Evolutionary conservation across 1,139 yeast species (phyloP), one percentile per base, ranked within the genome.

Genomic region (Yamadazyma atlantica): DNA sequence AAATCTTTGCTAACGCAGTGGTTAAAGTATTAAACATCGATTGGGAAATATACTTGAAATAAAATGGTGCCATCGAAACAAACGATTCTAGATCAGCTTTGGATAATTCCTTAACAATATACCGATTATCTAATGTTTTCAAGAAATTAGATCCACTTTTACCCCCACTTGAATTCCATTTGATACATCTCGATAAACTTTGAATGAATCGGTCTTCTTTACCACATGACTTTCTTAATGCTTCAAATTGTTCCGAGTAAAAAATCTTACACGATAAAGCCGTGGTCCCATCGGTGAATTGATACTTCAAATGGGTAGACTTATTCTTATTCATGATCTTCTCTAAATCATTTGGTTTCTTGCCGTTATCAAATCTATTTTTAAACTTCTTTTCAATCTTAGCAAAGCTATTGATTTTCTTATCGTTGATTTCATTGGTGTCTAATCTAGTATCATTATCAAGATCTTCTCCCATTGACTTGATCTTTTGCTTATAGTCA

Each of bases 161-260:
- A 30, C 99, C 99, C 27, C 99, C 99, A 32, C 84, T 78, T 0
- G 95, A 85, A 53, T 92, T 92, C 97, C 97, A 94, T 57, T 89
- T 87, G 23, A 89, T 78, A 62, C 99, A 92, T 45, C 98, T 66
- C 11, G 97, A 83, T 39, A 94, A 73, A 58, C 97, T 88, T 57
- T 89, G 96, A 29, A 92, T 79, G 49, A 84, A 92, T 48, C 77
- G 77, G 4, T 78, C 84, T 41, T 82, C 81, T 44, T 85, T 79
- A 0, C 88, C 90, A 66, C 97, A 90, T 15, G 86, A 82, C 42
- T 78, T 73, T 42, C 98, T 70, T 48, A 94, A 81, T 0, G 97
- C 97, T 55, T 90, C 97, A 65, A 94, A 94, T 57, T 94, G 98
- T 53, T 90, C 98, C 4, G 96, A 86, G 65, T 85, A 94, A 56